Evolutionary conservation across 2,329 filamentous ascomycete genomes (phyloP).

Genomic region (Botrytis medusae): DNA sequence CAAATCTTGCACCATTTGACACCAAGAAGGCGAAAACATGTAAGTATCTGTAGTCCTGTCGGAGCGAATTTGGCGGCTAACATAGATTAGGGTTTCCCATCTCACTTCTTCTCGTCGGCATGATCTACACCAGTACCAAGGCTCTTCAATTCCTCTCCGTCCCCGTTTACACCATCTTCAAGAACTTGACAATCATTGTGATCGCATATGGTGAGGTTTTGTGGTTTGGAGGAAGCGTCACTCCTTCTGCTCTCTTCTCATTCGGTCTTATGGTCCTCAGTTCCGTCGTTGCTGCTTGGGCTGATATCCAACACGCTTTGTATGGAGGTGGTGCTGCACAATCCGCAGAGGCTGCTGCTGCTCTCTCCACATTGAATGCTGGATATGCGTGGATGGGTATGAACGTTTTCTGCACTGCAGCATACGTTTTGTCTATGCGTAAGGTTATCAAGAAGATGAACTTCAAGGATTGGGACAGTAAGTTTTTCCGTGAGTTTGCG

Average conservation of each 20-base stretch:
- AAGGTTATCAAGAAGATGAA: slow-evolving; percentile 99
- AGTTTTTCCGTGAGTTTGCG: slow-evolving; percentile 45
- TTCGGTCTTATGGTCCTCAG: slow-evolving; percentile 97
- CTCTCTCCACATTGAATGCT: slow-evolving; percentile 86
- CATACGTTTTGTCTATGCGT: slow-evolving; percentile 89
- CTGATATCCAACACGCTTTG: slow-evolving; percentile 86
- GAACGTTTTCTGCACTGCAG: slow-evolving; percentile 92
- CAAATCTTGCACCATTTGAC: slow-evolving; percentile 79
- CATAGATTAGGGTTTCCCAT: slow-evolving; percentile 80
- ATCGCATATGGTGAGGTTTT: slow-evolving; percentile 98
- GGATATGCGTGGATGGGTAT: slow-evolving; percentile 98
- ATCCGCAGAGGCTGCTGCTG: slow-evolving; percentile 61
- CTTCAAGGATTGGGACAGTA: slow-evolving; percentile 99
- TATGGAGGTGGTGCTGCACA: slow-evolving; percentile 44
- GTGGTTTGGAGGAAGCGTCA: slow-evolving; percentile 95
- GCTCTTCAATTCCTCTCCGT: slow-evolving; percentile 95
- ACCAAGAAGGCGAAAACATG: slow-evolving; percentile 88
- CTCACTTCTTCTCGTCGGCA: slow-evolving; percentile 90
- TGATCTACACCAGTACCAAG: slow-evolving; percentile 98
- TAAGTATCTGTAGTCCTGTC: slow-evolving; percentile 46
- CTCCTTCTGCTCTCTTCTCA: slow-evolving; percentile 81
- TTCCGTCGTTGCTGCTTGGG: slow-evolving; percentile 93
- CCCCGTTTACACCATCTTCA: slow-evolving; percentile 99
- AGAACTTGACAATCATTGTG: slow-evolving; percentile 98
- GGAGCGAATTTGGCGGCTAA: not conserved